phyloP scores from a whole-genome alignment of 176 grass and related monocot species.

The Sorghum bicolor region DNA sequence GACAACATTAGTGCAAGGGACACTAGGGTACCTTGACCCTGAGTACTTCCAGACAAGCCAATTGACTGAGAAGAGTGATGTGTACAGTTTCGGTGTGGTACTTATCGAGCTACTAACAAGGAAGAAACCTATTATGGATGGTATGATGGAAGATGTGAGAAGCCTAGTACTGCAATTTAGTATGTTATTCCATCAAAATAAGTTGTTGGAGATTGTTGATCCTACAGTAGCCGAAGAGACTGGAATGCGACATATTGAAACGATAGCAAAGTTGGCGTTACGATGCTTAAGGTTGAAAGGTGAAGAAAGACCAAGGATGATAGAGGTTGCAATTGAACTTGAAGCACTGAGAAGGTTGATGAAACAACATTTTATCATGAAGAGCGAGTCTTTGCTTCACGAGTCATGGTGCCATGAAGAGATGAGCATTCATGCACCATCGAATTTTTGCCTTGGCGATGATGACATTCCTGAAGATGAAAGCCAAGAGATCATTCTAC shows the following conservation, averaged over 20 bases:
- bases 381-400: background rate
- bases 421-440: background rate
- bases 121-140: conserved; percentile 42
- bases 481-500: conserved; percentile 6
- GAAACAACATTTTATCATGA: conserved; percentile 25
- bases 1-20: conserved; percentile 60
- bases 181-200: conserved; percentile 32
- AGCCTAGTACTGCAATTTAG: conserved; percentile 44
- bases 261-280: conserved; percentile 37
- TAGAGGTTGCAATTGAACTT: conserved; percentile 46
- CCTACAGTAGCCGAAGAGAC: conserved; percentile 36
- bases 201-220: conserved; percentile 39
- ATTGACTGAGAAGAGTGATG: conserved; percentile 65
- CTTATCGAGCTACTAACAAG: conserved; percentile 49
- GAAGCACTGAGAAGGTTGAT: conserved; percentile 53
- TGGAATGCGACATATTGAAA: conserved; percentile 43
- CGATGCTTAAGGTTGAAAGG: conserved; percentile 44
- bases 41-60: conserved; percentile 62
- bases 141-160: conserved; percentile 3
- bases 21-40: conserved; percentile 64
- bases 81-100: conserved; percentile 70
- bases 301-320: conserved; percentile 53
- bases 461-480: background rate
- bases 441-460: background rate
- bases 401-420: background rate